phyloP scores from a whole-genome alignment of 306 rosid species.

The Geum urbanum region DNA sequence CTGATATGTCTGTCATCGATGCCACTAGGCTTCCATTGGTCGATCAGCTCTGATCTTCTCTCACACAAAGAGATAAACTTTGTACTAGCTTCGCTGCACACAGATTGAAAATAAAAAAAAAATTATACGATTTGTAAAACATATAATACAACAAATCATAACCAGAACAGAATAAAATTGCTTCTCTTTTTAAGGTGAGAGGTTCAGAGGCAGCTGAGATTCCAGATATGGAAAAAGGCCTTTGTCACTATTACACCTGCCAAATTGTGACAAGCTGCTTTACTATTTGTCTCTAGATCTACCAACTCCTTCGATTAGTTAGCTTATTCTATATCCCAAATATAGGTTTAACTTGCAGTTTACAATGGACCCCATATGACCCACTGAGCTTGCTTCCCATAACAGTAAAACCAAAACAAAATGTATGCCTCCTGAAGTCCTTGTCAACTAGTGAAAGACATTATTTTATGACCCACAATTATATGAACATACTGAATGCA shows the following conservation, averaged over 20 bases:
- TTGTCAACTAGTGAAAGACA: background rate
- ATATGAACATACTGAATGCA: background rate
- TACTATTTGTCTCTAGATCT: background rate
- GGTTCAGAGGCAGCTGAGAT: slow-evolving; percentile 20
- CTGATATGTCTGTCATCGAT: slow-evolving; percentile 51
- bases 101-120: background rate
- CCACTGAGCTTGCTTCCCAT: background rate
- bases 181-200: slow-evolving; percentile 10
- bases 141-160: background rate
- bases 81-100: slow-evolving; percentile 75
- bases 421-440: background rate
- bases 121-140: background rate
- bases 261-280: slow-evolving; percentile 19
- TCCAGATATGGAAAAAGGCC: slow-evolving; percentile 18
- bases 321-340: background rate
- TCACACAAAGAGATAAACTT: slow-evolving; percentile 52
- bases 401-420: background rate
- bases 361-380: slow-evolving; percentile 15
- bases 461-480: background rate
- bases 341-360: background rate
- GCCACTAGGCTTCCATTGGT: slow-evolving; percentile 48
- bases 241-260: slow-evolving; percentile 33
- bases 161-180: background rate
- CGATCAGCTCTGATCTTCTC: slow-evolving; percentile 66
- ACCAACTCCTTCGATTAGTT: background rate